phyloP scores from a whole-genome alignment of 176 grass and related monocot genomes.

The Poa annua region DNA sequence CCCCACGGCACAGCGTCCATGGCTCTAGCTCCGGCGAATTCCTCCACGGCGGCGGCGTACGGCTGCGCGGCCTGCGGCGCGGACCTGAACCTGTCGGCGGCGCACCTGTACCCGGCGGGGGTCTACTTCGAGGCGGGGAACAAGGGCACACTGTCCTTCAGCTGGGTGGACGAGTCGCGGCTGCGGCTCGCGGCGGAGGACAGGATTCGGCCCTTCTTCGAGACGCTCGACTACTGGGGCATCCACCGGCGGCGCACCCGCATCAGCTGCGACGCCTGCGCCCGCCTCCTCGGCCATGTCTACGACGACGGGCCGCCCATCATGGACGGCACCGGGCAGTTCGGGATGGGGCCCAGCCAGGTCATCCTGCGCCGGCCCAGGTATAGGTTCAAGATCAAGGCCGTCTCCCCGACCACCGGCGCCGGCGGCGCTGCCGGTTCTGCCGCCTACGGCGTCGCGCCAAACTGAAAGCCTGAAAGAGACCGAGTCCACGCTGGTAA shows the following conservation, averaged over 20 bases:
- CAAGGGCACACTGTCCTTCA: slow-evolving; percentile 93
- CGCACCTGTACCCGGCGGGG: slow-evolving; percentile 67
- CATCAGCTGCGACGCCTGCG: slow-evolving; percentile 75
- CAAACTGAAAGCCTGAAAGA: no score
- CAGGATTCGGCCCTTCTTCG: slow-evolving; percentile 76
- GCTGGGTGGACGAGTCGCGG: slow-evolving; percentile 78
- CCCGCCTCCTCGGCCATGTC: slow-evolving; percentile 49
- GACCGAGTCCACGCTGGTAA: no score
- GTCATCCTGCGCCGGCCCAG: slow-evolving; percentile 58
- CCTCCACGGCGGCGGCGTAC: slow-evolving; percentile 1
- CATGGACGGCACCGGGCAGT: slow-evolving; percentile 44
- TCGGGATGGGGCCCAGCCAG: slow-evolving; percentile 63
- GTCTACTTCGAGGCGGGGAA: slow-evolving; percentile 83
- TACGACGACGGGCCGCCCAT: slow-evolving; percentile 59
- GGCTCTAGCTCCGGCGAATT: neutral
- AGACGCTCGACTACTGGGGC: slow-evolving; percentile 88
- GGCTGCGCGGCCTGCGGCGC: slow-evolving; percentile 67
- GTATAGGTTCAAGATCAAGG: slow-evolving; percentile 90
- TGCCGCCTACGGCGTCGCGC: no score
- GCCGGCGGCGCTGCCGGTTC: neutral
- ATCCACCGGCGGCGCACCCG: slow-evolving; percentile 80
- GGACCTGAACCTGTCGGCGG: slow-evolving; percentile 74
- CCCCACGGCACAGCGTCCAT: neutral
- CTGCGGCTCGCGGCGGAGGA: slow-evolving; percentile 73
- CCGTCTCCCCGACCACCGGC: slow-evolving; percentile 34